These are phyloP conservation scores for Triadica sebifera DNA, from an alignment of 345 rosid species.

Conservation along the genomic window DNA sequence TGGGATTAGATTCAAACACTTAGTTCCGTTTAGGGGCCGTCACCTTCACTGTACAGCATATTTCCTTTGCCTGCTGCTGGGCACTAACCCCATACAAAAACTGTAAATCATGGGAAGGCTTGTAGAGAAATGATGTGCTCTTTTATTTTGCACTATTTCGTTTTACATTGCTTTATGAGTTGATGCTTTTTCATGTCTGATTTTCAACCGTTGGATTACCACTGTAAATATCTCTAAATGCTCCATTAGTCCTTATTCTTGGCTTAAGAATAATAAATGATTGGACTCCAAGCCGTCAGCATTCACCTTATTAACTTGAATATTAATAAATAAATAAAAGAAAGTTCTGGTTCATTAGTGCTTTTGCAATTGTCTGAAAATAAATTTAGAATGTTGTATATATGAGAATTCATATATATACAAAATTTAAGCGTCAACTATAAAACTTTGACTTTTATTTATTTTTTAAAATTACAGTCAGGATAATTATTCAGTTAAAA, in stretches of 20 bases:
- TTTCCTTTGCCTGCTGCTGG: not conserved
- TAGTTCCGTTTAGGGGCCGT: not conserved
- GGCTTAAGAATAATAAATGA: not conserved
- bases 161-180: not conserved
- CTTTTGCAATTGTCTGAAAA: too few species aligned
- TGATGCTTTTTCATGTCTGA: not conserved
- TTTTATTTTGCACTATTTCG: not conserved
- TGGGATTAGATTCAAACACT: conserved; percentile 43
- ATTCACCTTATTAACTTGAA: too few species aligned
- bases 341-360: too few species aligned
- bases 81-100: conserved; percentile 5
- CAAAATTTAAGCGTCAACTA: too few species aligned
- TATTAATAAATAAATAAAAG: too few species aligned
- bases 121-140: not conserved
- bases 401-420: too few species aligned
- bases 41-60: conserved; percentile 10
- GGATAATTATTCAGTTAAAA: too few species aligned
- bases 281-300: too few species aligned
- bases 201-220: not conserved
- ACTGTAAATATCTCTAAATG: not conserved
- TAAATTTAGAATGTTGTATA: too few species aligned
- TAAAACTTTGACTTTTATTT: too few species aligned
- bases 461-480: too few species aligned
- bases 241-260: not conserved
- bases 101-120: not conserved